Conservation (phyloP, 208 protist species). For the Zelonia costaricensis region DNA sequence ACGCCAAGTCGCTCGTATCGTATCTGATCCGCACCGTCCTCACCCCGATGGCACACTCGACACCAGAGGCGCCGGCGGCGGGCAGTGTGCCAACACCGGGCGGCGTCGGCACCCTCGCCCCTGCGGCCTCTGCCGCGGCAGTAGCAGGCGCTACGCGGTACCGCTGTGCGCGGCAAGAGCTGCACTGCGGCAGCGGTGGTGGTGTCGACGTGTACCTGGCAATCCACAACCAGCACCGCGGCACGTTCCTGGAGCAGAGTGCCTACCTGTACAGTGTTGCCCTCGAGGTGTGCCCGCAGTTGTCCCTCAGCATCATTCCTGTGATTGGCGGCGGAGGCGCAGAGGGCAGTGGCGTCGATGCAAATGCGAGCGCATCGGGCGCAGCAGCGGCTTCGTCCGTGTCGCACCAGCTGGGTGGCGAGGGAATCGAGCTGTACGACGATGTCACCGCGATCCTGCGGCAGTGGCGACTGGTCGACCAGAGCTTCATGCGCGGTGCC, state of each 20-base stretch:
- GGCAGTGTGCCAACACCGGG: not conserved
- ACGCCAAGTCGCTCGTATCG: constrained; percentile 23
- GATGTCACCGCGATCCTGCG: constrained; percentile 16
- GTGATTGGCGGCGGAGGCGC: constrained; percentile 12
- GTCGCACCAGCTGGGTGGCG: no score
- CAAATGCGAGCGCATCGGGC: no score
- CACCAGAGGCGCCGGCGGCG: not conserved
- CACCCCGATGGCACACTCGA: constrained; percentile 10
- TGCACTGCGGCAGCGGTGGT: constrained; percentile 15
- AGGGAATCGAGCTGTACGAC: constrained; percentile 13
- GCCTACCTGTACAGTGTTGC: constrained; percentile 60
- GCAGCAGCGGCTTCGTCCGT: no score
- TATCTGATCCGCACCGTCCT: constrained; percentile 27
- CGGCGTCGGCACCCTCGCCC: no score
- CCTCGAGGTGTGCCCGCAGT: constrained; percentile 36
- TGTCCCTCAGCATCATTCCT: constrained; percentile 65
- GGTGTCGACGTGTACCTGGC: constrained; percentile 44
- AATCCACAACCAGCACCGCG: constrained; percentile 50
- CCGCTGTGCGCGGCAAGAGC: constrained; percentile 6
- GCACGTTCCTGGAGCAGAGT: constrained; percentile 66
- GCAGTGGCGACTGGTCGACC: constrained; percentile 19
- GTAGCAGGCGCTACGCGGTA: constrained; percentile 1
- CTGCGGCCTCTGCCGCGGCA: no score
- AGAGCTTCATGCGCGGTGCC: constrained; percentile 3
- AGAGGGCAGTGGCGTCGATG: no score